Evolutionary conservation across 2,329 filamentous ascomycete species (phyloP).

Genomic region (Dothideomycetes sp.): DNA sequence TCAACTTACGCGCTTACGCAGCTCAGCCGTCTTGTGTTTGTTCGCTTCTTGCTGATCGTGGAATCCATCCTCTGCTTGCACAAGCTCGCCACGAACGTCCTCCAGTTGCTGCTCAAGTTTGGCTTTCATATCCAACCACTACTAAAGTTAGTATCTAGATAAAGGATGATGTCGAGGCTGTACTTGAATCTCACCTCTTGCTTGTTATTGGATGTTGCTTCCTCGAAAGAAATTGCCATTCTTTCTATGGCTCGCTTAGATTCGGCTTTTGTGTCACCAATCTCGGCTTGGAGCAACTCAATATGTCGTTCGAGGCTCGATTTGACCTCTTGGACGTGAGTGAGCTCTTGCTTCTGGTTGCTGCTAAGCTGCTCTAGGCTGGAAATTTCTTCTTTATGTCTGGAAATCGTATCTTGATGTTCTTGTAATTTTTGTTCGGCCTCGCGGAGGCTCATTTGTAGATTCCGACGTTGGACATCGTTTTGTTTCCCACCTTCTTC

Average conservation of each 20-base stretch:
- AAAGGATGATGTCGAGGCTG: background rate
- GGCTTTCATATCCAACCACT: slow-evolving; percentile 7
- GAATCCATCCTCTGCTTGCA: slow-evolving; percentile 11
- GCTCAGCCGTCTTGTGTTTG: slow-evolving; percentile 12
- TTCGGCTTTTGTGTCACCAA: background rate
- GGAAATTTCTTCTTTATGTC: background rate
- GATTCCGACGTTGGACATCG: background rate
- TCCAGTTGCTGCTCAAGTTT: slow-evolving; percentile 9
- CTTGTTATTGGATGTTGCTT: slow-evolving; percentile 1
- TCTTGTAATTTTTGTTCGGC: background rate
- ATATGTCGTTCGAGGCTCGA: background rate
- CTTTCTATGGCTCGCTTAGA: slow-evolving; percentile 1
- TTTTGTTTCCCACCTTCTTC: slow-evolving; percentile 1
- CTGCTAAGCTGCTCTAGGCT: too few relatives aligned
- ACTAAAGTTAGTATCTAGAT: too few relatives aligned
- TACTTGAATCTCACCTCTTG: background rate
- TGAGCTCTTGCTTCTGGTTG: background rate
- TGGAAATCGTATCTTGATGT: background rate
- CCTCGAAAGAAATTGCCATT: background rate
- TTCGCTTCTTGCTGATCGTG: slow-evolving; percentile 6
- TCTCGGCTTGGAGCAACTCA: background rate
- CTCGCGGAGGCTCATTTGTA: too few relatives aligned
- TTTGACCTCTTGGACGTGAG: background rate
- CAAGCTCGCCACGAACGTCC: slow-evolving; percentile 10
- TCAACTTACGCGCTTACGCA: slow-evolving; percentile 11